Evolutionary conservation across 2,329 filamentous ascomycete species (phyloP), one percentile per base, ranked within the genome.

Genomic region (Stagonosporopsis rhizophila): DNA sequence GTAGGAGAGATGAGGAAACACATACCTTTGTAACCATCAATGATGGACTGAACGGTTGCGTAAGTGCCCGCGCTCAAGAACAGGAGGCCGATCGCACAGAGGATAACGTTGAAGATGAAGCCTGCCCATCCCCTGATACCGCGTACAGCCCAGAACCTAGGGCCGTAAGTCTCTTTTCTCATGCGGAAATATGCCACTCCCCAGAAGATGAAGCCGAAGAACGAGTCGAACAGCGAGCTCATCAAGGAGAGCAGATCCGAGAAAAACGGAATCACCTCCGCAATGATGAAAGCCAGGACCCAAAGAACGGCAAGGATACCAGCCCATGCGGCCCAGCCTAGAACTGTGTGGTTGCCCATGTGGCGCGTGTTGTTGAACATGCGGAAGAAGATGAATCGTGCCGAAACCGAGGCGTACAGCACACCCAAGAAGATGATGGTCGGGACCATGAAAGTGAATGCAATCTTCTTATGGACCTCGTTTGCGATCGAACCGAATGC

Each of bases 181-280:
- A 94, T 91, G 52, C 89, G 85, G 69, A 92, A 84, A 71, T 91
- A 94, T 0, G 90, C 90, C 1, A 91, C 84, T 12, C 89, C 90
- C 90, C 90, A 97, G 81, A 96, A 97, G 71, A 96, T 96, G 81
- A 96, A 97, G 22, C 93, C 93, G 68, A 94, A 94, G 82, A 92
- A 94, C 50, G 90, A 94, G 77, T 96, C 92, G 71, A 96, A 96
- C 1, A 96, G 84, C 4, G 91, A 91, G n/a, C 87, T 90, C 88
- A 92, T 90, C 59, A 92, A 81, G 4, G 87, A 87, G n/a, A 84
- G 76, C 62, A 84, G 80, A 58, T 92, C 92, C 8, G 87, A 89
- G 79, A 97, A 96, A 83, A 96, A 96, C 0, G 92, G 92, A 69
- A 97, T 96, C 41, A 96, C 88, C 74, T 96, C 90, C 1, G 93